A percentile compares a stretch with the other conserved stretches of the same genome.
phyloP scores from a whole-genome alignment of 2,329 filamentous ascomycete species.

The Cryphonectria carpinicola region DNA sequence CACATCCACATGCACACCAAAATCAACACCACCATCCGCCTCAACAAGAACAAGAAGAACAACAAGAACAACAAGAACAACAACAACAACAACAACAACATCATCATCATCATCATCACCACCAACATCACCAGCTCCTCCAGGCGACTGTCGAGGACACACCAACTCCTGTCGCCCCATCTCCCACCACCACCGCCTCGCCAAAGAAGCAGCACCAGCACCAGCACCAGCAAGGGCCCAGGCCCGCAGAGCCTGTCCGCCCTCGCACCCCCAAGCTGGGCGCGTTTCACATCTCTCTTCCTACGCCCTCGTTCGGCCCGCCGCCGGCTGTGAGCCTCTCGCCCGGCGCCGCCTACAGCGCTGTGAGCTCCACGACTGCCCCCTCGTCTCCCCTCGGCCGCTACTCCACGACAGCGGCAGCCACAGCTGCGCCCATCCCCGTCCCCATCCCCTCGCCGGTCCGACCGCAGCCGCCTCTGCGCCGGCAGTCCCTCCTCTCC shows the following conservation, averaged over 20 bases:
- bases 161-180: background rate
- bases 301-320: conserved; percentile 22
- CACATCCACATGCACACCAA: background rate
- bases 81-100: background rate
- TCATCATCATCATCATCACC: too few species aligned
- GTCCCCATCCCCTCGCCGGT: conserved; percentile 7
- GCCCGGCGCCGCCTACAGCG: conserved; percentile 29
- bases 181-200: background rate
- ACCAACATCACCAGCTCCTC: background rate
- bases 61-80: background rate
- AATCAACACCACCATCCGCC: conserved; percentile 14
- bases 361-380: conserved; percentile 26
- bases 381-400: conserved; percentile 31
- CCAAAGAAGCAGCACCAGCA: conserved; percentile 6
- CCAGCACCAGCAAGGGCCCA: conserved; percentile 16
- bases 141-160: background rate
- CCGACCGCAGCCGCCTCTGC: conserved; percentile 36
- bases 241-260: conserved; percentile 33
- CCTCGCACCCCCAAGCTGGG: conserved; percentile 23
- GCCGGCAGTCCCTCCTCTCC: conserved; percentile 51
- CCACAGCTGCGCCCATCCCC: background rate
- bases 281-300: conserved; percentile 23
- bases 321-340: conserved; percentile 30
- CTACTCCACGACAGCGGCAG: conserved; percentile 32
- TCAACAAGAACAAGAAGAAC: background rate